Percentiles rank a stretch among this genome's conserved stretches.
These are phyloP conservation scores for Tolypocladium album DNA, from an alignment of 2,329 filamentous ascomycete species.

Conservation along the genomic window DNA sequence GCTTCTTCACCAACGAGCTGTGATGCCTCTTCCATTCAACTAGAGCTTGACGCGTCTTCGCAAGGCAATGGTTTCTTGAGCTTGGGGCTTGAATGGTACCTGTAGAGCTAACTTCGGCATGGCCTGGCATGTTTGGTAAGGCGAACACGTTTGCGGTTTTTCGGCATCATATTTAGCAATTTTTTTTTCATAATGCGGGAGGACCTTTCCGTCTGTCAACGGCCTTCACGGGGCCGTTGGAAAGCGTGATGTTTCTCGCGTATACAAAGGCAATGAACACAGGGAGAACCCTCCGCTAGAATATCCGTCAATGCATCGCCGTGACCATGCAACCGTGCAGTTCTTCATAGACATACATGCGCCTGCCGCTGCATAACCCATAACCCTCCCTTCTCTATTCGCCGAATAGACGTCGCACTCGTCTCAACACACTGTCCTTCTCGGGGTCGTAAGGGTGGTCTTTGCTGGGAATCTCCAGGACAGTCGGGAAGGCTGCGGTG, in stretches of 20 bases:
- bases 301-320: neutral
- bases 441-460: slow-evolving; percentile 98
- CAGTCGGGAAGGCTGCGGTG: slow-evolving; percentile 87
- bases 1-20: slow-evolving; percentile 30
- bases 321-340: neutral
- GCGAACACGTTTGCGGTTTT: neutral
- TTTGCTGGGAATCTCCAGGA: slow-evolving; percentile 96
- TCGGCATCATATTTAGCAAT: neutral
- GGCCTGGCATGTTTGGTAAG: neutral
- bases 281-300: neutral
- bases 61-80: neutral
- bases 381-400: slow-evolving; percentile 37
- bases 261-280: neutral
- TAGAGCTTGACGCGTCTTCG: neutral
- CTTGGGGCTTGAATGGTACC: neutral
- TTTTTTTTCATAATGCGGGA: neutral
- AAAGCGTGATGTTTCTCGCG: neutral
- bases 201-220: neutral
- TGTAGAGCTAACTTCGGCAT: neutral
- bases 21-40: slow-evolving; percentile 12
- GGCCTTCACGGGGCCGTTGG: neutral
- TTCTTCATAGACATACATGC: neutral
- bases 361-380: neutral
- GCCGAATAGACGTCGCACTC: slow-evolving; percentile 60
- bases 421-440: slow-evolving; percentile 92